Evolutionary conservation across 306 rosid species (phyloP), one percentile per base, ranked within the genome.

Genomic region (Dicorynia guianensis): DNA sequence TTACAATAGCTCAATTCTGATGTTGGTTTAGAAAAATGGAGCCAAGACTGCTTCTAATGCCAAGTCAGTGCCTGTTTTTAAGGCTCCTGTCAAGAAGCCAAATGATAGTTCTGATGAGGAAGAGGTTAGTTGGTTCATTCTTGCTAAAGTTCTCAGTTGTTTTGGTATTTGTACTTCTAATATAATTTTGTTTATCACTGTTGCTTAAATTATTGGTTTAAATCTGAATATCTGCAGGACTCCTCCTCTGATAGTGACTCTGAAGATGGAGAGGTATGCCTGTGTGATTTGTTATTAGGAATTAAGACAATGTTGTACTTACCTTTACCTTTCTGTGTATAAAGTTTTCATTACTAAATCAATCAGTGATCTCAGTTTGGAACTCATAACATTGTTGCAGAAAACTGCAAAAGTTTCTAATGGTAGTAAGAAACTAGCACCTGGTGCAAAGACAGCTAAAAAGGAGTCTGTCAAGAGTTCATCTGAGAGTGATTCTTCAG

Each of bases 401-500:
- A 34, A 48, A 73, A 76, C 38, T 39, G n/a, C 54, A 11, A 63
- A 79, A 12, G 75, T 63, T 54, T 57, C 81, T 15, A 78, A 59
- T 67, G 81, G 48, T 77, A 79, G 11, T 76, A 76, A 67, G 70
- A 82, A 76, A 33, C 14, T 36, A 4, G 66, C 71, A 6, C 2
- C 80, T 19, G 74, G 8, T 60, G 42, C 17, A 20, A 86, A 83
- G 85, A n/a, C 63, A 1, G 12, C 63, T n/a, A 77, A 82, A 65
- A 63, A 61, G 63, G 77, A 69, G 20, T 55, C 82, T 11, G 59
- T 71, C 46, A 81, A 73, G 10, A 76, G 87, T 68, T 80, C 88
- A 4, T 78, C 79, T 4, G 87, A 83, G 20, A 70, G 74, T 56
- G 86, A 82, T 18, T 76, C 79, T n/a, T 81, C 85, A 18, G 89